Conservation (phyloP, 768 basidiomycete species). For the Calocera viscosa region DNA sequence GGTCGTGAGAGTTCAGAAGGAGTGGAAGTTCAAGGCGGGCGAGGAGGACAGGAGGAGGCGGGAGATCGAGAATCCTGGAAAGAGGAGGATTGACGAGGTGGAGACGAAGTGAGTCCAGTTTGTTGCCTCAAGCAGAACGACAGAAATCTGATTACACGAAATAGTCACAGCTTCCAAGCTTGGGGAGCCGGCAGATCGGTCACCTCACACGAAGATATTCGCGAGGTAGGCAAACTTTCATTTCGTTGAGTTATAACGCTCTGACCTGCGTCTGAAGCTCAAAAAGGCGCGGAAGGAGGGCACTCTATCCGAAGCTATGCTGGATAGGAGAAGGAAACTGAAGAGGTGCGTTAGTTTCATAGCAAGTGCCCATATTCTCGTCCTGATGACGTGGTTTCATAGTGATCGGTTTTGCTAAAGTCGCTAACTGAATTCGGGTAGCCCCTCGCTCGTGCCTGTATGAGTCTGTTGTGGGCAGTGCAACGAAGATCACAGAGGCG, state of each 20-base stretch:
- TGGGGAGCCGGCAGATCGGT: conserved; percentile 74
- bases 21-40: conserved; percentile 72
- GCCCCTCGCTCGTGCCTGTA: too few species aligned
- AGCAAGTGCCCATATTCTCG: neutral
- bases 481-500: too few species aligned
- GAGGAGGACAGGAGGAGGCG: conserved; percentile 58
- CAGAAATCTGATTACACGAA: neutral
- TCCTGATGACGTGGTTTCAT: neutral
- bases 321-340: conserved; percentile 68
- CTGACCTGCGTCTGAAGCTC: conserved; percentile 36
- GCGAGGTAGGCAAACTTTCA: conserved; percentile 40
- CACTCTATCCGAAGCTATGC: conserved; percentile 61
- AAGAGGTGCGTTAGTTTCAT: conserved; percentile 50
- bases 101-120: conserved; percentile 48
- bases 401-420: conserved; percentile 17
- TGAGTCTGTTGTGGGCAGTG: too few species aligned
- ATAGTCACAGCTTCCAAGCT: conserved; percentile 59
- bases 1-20: conserved; percentile 79
- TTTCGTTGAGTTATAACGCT: neutral
- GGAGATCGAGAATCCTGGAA: conserved; percentile 38
- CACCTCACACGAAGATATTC: conserved; percentile 56
- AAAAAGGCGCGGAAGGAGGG: conserved; percentile 70
- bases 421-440: too few species aligned
- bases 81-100: conserved; percentile 51
- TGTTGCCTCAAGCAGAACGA: neutral